These are phyloP conservation scores for Chlamydomonas sphaeroides DNA, from an alignment of 139 green algal genomes.

Conservation along the genomic window DNA sequence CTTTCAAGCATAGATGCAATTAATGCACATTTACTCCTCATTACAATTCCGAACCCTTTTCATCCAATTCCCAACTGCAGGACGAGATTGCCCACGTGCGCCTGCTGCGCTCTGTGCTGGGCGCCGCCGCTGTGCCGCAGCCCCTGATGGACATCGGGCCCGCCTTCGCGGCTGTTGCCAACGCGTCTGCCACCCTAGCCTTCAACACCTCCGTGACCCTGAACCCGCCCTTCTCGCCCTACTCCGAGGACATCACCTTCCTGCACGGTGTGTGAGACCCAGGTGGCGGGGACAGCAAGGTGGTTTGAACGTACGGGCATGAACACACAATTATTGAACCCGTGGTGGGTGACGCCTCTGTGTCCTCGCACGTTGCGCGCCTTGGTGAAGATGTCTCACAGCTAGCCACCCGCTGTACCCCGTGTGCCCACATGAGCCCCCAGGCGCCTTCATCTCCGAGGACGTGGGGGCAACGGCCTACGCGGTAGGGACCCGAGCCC, in stretches of 20 bases:
- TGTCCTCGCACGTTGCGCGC: too few relatives aligned
- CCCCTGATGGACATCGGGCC: conserved; percentile 42
- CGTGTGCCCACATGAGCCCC: too few relatives aligned
- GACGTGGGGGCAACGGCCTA: conserved; percentile 58
- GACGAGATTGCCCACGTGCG: conserved; percentile 66
- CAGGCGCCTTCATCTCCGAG: conserved; percentile 72
- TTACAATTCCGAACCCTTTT: too few relatives aligned
- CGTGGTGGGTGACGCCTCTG: too few relatives aligned
- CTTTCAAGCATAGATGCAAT: too few relatives aligned
- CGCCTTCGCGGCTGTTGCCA: conserved; percentile 51
- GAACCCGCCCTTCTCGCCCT: conserved; percentile 55
- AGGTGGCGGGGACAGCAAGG: too few relatives aligned
- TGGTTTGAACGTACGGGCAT: too few relatives aligned
- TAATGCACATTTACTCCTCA: too few relatives aligned
- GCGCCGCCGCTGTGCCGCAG: conserved; percentile 15
- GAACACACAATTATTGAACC: too few relatives aligned
- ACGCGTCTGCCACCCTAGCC: conserved; percentile 60
- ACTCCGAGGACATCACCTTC: conserved; percentile 64
- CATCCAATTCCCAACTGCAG: neutral
- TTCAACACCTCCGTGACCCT: conserved; percentile 48
- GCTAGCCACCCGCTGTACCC: too few relatives aligned
- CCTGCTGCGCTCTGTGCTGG: conserved; percentile 43
- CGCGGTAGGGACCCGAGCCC: neutral
- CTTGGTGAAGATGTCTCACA: too few relatives aligned
- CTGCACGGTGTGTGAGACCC: too few relatives aligned